Base-by-base conservation (phyloP, 768 basidiomycete genomes). In the Galerina marginata region DNA sequence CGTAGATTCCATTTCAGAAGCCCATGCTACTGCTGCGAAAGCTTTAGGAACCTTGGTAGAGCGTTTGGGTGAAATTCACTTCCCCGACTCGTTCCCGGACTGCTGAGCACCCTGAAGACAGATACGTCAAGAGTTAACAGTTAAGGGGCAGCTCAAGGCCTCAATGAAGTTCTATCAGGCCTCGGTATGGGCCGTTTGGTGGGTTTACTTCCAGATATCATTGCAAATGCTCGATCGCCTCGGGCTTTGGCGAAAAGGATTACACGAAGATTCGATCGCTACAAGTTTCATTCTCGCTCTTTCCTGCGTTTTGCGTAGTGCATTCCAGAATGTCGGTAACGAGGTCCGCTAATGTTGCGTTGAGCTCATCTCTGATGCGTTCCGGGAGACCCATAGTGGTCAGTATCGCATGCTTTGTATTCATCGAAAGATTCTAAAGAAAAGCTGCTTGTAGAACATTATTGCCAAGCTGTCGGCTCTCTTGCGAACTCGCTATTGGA, bases 181-280 rank as follows among this genome's bases (percentile, higher is more conserved):
- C 86, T 99, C 33, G 97, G 97, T 16, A 96, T 97, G 91, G 96
- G 98, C 63, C 85, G 95, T 47, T 83, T 99, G 63, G 97, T 99
- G 71, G 91, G 92, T 6, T 81, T 99, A 2, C 82, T 99, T 2
- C 97, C 97, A 0, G 94, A 96, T 65, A 95, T 99, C 69, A 89
- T 99, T 63, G 85, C 84, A 29, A 98, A 94, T 71, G 93, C 95
- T 2, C 88, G 92, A 65, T 96, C 93, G 48, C 91, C 94, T 1
- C 82, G 93, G 9, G 84, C 95, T 25, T n/a, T n/a, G n/a, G 43
- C 86, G 95, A 38, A 97, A 99, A 81, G 97, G 97, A 9, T 99
- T 98, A 26, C 83, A 77, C 36, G 90, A 90, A 54, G 90, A 91
- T 46, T 82, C 84, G 3, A 86, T 96, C 50, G 86, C 90, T 0